Evolutionary conservation across 352 stramenopile genomes (phyloP), one percentile per base, ranked within the genome.

Genomic region (Pythium folliculosum): DNA sequence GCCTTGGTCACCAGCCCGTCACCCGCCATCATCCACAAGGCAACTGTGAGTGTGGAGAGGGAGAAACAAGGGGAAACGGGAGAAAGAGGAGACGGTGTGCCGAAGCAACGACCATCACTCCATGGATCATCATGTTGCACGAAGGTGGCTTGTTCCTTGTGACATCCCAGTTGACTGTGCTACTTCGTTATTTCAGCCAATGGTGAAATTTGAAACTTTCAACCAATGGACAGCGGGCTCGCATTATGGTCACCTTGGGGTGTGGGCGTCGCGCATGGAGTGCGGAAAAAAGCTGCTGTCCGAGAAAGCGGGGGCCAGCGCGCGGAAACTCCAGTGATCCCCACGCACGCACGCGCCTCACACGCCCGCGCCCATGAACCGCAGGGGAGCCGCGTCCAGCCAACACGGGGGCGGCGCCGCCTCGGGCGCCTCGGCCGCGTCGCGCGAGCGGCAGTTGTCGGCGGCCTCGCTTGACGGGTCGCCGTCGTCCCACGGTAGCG

Each of bases 211-310:
- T 2, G 2, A 55, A 27, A 2, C 32, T 73, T 73, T 69, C 17
- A 8, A 21, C 56, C 60, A 73, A 73, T 73, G 21, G 21, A 14
- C 23, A 13, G 3, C 0, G 27, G n/a, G 23, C 61, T 67, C 45
- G 62, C 51, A 70, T 65, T 67, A 70, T 69, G 67, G 51, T 70
- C 67, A 61, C 56, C 56, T 69, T 67, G 68, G 55, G 61, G 47
- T 60, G 53, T 59, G 50, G 59, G 56, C 45, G 61, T 55, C 37
- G 62, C 14, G 48, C 55, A 66, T 55, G 56, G 62, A 75, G 68
- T 70, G 68, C 68, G 62, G 61, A 75, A 75, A 74, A 75, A 57
- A 69, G 47, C 54, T 58, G 23, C 30, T 43, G 50, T 55, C 32
- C 49, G 38, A 17, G 52, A 67, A 56, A 48, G 32, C 60, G 25